Base-by-base conservation (phyloP, 805 yeast species). In the Priceomyces fermenticarens region DNA sequence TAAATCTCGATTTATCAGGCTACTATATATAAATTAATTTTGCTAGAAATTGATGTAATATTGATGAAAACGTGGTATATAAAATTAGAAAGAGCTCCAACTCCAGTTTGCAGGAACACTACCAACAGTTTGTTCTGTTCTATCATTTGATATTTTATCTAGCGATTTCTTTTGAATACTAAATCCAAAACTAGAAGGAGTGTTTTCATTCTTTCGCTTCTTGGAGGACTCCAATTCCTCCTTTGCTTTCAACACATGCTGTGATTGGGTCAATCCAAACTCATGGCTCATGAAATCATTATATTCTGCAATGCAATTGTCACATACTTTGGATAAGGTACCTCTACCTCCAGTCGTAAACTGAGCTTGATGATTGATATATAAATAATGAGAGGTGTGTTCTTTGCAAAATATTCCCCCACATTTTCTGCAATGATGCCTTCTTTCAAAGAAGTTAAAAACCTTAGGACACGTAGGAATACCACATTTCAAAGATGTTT, bases 391-490 rank as follows among this genome's bases (percentile, higher is more conserved):
- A 6, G 75, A 65, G 3, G 82, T 73, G 60, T 87, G 90, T 45
- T 75, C 79, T 27, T 80, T 78, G 60, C 95, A 86, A 54, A 78
- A 86, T 14, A 86, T 77, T 31, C 85, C 88, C 29, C 95, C 95
- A 60, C 95, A 86, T 57, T 83, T 82, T 40, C 95, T 76, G 58
- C 95, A 86, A 65, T 86, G 95, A 56, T 86, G 95, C 47, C 82
- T 74, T 52, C 90, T 77, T 58, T 77, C 96, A 68, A 81, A 84
- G 52, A 82, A 81, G 29, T 89, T 83, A 65, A 91, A 90, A 12
- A 70, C 57, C 52, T 75, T 78, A 38, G 73, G 67, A 63, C 98
- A 91, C 17, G 43, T 6, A 3, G 55, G 46, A 16, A 75, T 72
- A 10, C 77, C 73, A 60, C 98, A 91, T 37, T 75, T 71, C 36